A percentile compares a stretch with the other conserved stretches of the same genome.
These are phyloP conservation scores for Penicillium egyptiacum DNA, from an alignment of 495 filamentous ascomycete species.

Conservation along the genomic window DNA sequence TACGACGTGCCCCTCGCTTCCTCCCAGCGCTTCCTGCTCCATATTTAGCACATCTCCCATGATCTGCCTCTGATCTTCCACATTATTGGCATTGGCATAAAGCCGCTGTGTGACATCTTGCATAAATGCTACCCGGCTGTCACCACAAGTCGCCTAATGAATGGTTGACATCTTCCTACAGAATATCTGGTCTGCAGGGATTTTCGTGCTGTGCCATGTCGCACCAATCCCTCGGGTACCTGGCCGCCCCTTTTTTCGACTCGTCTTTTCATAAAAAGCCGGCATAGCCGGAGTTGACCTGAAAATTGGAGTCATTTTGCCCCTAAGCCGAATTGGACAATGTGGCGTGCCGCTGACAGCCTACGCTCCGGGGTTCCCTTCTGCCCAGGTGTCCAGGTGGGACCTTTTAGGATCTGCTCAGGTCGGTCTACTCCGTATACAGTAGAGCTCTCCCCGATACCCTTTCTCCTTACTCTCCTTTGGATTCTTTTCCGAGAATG, in stretches of 20 bases:
- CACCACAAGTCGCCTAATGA: neutral
- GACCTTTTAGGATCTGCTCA: neutral
- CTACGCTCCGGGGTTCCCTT: constrained; percentile 2
- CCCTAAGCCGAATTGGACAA: constrained; percentile 1
- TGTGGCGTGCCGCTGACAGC: constrained; percentile 4
- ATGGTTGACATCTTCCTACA: neutral
- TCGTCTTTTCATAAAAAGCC: neutral
- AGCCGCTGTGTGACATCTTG: neutral
- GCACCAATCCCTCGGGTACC: constrained; percentile 2
- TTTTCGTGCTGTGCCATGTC: neutral
- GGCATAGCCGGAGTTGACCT: constrained; percentile 4
- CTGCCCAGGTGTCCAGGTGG: neutral
- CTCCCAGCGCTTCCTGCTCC: constrained; percentile 12
- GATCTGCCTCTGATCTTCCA: constrained; percentile 13
- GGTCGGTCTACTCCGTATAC: too few species aligned
- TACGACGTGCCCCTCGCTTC: constrained; percentile 12
- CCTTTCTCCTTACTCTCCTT: too few species aligned
- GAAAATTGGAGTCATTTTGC: neutral
- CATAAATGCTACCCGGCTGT: neutral
- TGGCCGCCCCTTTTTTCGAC: neutral
- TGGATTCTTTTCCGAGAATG: too few species aligned
- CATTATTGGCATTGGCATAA: neutral
- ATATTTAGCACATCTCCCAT: constrained; percentile 11
- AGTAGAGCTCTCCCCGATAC: too few species aligned
- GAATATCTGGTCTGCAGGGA: neutral